These are phyloP conservation scores for Mycosphaerella sp. DNA, from an alignment of 2,329 filamentous ascomycete species.

Conservation along the genomic window DNA sequence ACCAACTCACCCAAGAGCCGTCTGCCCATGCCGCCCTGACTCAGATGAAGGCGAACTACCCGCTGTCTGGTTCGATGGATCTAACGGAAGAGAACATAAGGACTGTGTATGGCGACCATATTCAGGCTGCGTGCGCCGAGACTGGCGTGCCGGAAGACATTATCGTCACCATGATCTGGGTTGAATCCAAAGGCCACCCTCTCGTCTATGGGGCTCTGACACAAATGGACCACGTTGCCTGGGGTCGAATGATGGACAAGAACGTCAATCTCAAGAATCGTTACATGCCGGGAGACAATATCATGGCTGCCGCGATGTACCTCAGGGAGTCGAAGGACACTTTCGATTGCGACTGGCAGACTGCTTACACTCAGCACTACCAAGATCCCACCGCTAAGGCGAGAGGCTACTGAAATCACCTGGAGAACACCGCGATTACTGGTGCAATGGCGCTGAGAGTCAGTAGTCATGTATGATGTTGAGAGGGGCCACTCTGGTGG, in stretches of 20 bases:
- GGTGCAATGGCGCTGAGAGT: neutral
- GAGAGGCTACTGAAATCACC: too few species aligned
- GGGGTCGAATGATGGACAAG: conserved; percentile 10
- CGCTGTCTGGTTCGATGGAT: conserved; percentile 15
- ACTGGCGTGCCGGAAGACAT: conserved; percentile 12
- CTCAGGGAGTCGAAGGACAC: conserved; percentile 4
- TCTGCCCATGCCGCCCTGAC: conserved; percentile 12
- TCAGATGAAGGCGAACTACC: conserved; percentile 13
- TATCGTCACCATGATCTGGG: conserved; percentile 16
- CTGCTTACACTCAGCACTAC: conserved; percentile 6
- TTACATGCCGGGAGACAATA: conserved; percentile 12
- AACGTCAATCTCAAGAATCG: conserved; percentile 8
- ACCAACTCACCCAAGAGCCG: conserved; percentile 11
- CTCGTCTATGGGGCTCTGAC: conserved; percentile 11
- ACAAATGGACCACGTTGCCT: conserved; percentile 11
- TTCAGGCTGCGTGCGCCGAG: conserved; percentile 9
- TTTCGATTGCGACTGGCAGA: conserved; percentile 7
- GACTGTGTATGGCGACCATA: conserved; percentile 12
- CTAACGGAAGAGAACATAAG: conserved; percentile 13
- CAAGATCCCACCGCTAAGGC: conserved; percentile 8
- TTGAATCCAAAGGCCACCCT: conserved; percentile 16
- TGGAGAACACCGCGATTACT: too few species aligned
- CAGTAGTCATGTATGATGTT: neutral
- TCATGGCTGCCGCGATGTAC: conserved; percentile 10
- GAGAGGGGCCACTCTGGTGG: neutral